Evolutionary conservation across 2,329 filamentous ascomycete genomes (phyloP), one percentile per base, ranked within the genome.

Genomic region (Ascochyta pisi): DNA sequence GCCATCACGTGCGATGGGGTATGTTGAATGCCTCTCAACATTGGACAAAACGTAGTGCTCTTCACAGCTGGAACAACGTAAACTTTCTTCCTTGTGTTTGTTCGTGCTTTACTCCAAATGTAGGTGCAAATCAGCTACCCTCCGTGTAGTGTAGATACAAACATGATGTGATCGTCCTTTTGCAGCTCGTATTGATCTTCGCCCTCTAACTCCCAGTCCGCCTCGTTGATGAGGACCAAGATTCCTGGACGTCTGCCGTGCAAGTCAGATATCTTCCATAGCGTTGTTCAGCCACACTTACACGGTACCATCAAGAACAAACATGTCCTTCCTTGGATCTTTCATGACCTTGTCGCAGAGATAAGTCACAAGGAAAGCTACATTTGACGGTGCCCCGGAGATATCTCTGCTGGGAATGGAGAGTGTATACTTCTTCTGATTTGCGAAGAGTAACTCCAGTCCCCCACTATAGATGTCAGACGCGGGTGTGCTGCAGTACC

Each of bases 171-270:
- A 79, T 99, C 95, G 55, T 87, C 85, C 59, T 82, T 77, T 77
- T 94, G 87, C 54, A 99, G 79, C 77, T 92, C 88, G 73, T 98
- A 98, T 63, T 87, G 84, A 73, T 95, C 92, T 77, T 98, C 94
- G 16, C 93, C 95, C 77, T 98, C 95, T 12, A 99, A 85, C 76
- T 98, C 95, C 95, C 95, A 99, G 76, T 99, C 95, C 24, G 92
- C 91, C 68, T 99, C 95, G 73, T 99, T 99, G 76, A 99, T 96
- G 54, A 99, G 83, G 26, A 97, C 94, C 39, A 99, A 85, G 74
- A 99, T 96, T 3, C 95, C 95, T 5, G 95, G 95, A 49, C 95
- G 92, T 58, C 94, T 98, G 53, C 24, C n/a, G 16, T 47, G 1
- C 10, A 65, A 58, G 63, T 68, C 48, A 72, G 67, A 38, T 43